Evolutionary conservation across 1,284 basidiomycete species (phyloP).

Genomic region (Ustilago hordei): DNA sequence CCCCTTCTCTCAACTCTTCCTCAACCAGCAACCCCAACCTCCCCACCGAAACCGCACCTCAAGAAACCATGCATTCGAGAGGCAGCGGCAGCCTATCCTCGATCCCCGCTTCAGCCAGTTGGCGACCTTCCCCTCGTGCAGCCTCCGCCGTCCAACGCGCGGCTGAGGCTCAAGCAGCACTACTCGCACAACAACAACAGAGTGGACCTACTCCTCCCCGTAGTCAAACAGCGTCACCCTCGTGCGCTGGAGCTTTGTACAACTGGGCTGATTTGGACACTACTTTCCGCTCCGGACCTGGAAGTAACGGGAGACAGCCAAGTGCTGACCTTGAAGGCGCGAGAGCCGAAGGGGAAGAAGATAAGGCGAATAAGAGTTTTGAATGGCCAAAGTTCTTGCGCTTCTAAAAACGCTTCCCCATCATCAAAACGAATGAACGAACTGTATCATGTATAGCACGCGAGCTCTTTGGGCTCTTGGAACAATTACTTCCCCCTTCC

Average conservation of each 20-base stretch:
- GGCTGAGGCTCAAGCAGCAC: slow-evolving; percentile 29
- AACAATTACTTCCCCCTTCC: background rate
- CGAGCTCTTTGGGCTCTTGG: background rate
- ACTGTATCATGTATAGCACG: background rate
- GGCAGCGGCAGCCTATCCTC: slow-evolving; percentile 10
- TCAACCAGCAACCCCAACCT: slow-evolving; percentile 3
- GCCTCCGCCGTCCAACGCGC: slow-evolving; percentile 37
- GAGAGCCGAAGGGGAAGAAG: slow-evolving; percentile 10
- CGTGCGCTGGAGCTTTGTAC: slow-evolving; percentile 20
- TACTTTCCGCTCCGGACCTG: slow-evolving; percentile 2
- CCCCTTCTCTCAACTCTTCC: slow-evolving; percentile 22
- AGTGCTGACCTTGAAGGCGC: slow-evolving; percentile 9
- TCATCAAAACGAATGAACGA: background rate
- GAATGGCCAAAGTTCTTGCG: slow-evolving; percentile 46
- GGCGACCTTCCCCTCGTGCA: slow-evolving; percentile 43
- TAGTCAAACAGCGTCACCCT: slow-evolving; percentile 15
- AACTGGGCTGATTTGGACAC: slow-evolving; percentile 35
- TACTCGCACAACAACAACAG: slow-evolving; percentile 10
- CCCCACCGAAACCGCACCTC: background rate
- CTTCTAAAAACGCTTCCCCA: slow-evolving; percentile 17
- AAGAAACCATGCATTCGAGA: background rate
- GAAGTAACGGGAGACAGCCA: background rate
- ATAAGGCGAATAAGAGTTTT: slow-evolving; percentile 23
- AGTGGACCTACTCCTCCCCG: slow-evolving; percentile 29
- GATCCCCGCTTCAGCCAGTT: slow-evolving; percentile 40